Percentiles rank a stretch among this genome's conserved stretches.
Conservation (phyloP, 1,284 basidiomycete genomes). For the Chalciporus sp. region DNA sequence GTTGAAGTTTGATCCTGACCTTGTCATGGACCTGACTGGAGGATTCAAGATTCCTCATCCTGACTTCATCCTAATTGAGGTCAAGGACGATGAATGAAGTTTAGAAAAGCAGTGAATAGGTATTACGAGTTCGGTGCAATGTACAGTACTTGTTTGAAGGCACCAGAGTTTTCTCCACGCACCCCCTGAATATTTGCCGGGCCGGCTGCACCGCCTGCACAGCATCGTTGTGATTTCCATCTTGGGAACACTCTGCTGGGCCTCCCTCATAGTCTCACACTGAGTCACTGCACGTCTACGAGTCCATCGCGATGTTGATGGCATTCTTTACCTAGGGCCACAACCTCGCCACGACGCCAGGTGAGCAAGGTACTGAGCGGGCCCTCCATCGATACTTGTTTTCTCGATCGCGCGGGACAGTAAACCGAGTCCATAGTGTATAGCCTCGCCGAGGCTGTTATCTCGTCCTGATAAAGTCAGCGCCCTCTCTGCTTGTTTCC, state of each 20-base stretch:
- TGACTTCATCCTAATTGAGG: not conserved
- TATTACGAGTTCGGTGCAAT: not conserved
- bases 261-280: not conserved
- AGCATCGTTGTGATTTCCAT: not conserved
- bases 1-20: conserved; percentile 9
- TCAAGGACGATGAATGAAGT: not conserved
- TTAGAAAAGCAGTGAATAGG: not conserved
- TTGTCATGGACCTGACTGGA: conserved; percentile 13
- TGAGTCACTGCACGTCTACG: not conserved
- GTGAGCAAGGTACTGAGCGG: not conserved
- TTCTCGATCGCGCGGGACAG: not conserved
- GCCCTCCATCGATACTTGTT: not conserved
- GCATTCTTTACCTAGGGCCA: not conserved
- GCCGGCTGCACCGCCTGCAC: too few species aligned
- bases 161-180: too few species aligned
- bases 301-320: not conserved
- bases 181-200: too few species aligned
- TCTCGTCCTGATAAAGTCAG: conserved; percentile 23
- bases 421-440: not conserved
- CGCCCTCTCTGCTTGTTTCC: not conserved
- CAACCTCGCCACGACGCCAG: not conserved
- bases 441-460: conserved; percentile 21
- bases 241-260: not conserved
- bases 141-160: too few species aligned
- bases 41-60: conserved; percentile 18